A percentile compares a stretch with the other conserved stretches of the same genome.
These are phyloP conservation scores for Cryptococcus sp. DNA, from an alignment of 1,284 basidiomycete species.

Conservation along the genomic window DNA sequence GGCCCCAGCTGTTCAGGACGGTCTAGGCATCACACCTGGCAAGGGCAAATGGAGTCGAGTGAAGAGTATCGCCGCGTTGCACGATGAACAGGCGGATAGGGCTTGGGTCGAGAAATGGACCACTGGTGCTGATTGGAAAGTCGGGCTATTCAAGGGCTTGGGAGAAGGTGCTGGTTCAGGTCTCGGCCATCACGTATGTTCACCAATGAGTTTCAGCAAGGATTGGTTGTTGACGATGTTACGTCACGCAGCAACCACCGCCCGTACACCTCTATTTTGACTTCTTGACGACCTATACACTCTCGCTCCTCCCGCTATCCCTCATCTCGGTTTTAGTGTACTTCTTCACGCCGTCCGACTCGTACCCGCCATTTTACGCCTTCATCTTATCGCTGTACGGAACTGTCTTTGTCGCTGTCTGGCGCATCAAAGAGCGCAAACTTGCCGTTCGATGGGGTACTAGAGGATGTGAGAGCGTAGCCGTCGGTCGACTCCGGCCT, in stretches of 20 bases:
- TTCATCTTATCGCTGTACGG: slow-evolving; percentile 75
- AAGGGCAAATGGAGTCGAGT: slow-evolving; percentile 73
- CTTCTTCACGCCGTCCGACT: slow-evolving; percentile 58
- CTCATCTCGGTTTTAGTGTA: slow-evolving; percentile 46
- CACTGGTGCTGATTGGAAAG: slow-evolving; percentile 54
- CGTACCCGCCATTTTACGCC: slow-evolving; percentile 79
- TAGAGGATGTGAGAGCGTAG: slow-evolving; percentile 64
- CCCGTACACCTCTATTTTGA: slow-evolving; percentile 87
- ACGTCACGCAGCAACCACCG: slow-evolving; percentile 71
- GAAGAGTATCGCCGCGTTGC: slow-evolving; percentile 76
- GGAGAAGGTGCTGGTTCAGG: slow-evolving; percentile 58
- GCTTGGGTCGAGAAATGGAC: slow-evolving; percentile 49
- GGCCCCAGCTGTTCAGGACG: slow-evolving; percentile 68
- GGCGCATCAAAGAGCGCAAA: slow-evolving; percentile 78
- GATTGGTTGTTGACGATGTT: slow-evolving; percentile 47
- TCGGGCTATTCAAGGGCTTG: slow-evolving; percentile 59
- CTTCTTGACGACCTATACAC: slow-evolving; percentile 81
- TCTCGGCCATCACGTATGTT: slow-evolving; percentile 37
- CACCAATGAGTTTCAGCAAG: slow-evolving; percentile 59
- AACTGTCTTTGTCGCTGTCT: slow-evolving; percentile 81
- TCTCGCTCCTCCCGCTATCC: slow-evolving; percentile 64
- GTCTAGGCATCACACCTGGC: slow-evolving; percentile 74
- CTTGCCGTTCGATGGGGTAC: slow-evolving; percentile 80
- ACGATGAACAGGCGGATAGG: slow-evolving; percentile 67
- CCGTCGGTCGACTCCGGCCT: slow-evolving; percentile 73